phyloP scores from a whole-genome alignment of 768 basidiomycete species.

The Favolaschia claudopus region DNA sequence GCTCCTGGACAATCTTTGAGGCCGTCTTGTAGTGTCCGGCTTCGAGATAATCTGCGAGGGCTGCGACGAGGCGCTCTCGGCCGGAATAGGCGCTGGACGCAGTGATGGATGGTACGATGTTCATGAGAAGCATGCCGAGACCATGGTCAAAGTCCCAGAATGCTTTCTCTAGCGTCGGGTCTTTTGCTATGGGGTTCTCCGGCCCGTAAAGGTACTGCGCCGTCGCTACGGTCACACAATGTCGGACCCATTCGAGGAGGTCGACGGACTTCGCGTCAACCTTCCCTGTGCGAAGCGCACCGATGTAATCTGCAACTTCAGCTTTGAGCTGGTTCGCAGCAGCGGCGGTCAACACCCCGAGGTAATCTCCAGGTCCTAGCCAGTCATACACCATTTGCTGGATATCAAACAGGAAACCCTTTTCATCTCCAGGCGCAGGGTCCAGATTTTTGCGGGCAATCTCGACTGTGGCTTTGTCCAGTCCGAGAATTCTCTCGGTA shows the following conservation, averaged over 20 bases:
- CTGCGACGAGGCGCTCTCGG: conserved; percentile 12
- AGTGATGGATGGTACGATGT: conserved; percentile 8
- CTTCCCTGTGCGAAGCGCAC: neutral
- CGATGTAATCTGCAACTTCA: neutral
- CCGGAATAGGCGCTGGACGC: conserved; percentile 10
- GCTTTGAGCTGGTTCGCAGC: conserved; percentile 13
- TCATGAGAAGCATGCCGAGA: conserved; percentile 13
- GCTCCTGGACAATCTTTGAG: conserved; percentile 11
- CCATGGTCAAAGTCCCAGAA: conserved; percentile 26
- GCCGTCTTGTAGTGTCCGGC: conserved; percentile 14
- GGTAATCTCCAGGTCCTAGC: conserved; percentile 15
- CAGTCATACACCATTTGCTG: conserved; percentile 21
- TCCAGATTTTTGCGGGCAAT: conserved; percentile 21
- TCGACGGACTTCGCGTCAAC: conserved; percentile 7
- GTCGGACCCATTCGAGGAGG: conserved; percentile 17
- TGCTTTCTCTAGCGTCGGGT: conserved; percentile 14
- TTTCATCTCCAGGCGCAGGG: conserved; percentile 17
- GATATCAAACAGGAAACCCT: conserved; percentile 19
- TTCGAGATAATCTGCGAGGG: conserved; percentile 18
- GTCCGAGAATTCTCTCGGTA: conserved; percentile 14
- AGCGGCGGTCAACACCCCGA: conserved; percentile 13
- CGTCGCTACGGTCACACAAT: conserved; percentile 17
- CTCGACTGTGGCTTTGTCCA: conserved; percentile 13
- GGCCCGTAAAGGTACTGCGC: conserved; percentile 20
- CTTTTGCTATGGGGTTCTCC: conserved; percentile 13